Evolutionary conservation across 768 basidiomycete species (phyloP).

Genomic region (Dictyophora rubrovolvata): DNA sequence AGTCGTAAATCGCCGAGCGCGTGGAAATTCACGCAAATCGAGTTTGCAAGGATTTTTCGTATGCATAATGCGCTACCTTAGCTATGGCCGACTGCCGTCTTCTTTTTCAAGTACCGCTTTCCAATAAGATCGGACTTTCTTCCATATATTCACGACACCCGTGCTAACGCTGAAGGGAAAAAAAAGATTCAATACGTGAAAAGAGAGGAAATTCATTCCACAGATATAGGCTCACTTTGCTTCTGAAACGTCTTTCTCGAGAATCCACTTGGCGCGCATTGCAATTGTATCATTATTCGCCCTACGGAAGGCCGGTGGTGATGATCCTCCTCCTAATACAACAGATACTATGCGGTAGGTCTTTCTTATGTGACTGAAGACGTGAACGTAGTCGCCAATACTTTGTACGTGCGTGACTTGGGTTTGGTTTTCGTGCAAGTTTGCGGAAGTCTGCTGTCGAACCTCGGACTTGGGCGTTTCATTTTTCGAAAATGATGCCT

Average conservation of each 20-base stretch:
- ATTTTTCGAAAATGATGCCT: slow-evolving; percentile 18
- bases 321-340: slow-evolving; percentile 43
- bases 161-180: slow-evolving; percentile 49
- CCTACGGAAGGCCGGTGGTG: background rate
- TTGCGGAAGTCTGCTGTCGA: no score
- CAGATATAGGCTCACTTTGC: slow-evolving; percentile 43
- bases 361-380: slow-evolving; percentile 87
- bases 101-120: background rate
- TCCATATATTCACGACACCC: slow-evolving; percentile 69
- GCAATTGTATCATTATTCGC: background rate
- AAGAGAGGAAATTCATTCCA: background rate
- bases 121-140: slow-evolving; percentile 22
- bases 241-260: slow-evolving; percentile 40
- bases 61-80: background rate
- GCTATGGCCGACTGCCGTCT: background rate
- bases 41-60: background rate
- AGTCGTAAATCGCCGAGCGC: background rate
- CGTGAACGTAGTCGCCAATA: slow-evolving; percentile 60
- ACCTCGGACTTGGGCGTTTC: slow-evolving; percentile 1
- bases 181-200: background rate
- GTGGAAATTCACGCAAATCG: background rate
- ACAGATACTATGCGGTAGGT: slow-evolving; percentile 74
- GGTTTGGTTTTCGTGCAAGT: no score
- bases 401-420: slow-evolving; percentile 35
- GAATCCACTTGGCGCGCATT: slow-evolving; percentile 37